Conservation (phyloP, 495 filamentous ascomycete species). For the Tetracladium setigerum region DNA sequence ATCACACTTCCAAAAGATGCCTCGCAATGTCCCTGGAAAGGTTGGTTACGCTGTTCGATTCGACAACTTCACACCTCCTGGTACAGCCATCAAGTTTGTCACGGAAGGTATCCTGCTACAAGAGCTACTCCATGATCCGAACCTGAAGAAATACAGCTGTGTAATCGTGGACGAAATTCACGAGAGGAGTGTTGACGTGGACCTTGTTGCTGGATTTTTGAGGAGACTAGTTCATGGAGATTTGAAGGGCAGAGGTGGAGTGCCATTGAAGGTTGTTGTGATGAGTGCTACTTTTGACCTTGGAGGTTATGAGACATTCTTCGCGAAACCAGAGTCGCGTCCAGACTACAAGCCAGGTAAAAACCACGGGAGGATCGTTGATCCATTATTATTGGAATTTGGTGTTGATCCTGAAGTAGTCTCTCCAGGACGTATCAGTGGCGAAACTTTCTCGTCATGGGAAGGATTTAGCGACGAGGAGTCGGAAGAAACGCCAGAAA, state of each 20-base stretch:
- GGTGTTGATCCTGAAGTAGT: neutral
- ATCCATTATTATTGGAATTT: slow-evolving; percentile 4
- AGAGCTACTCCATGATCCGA: slow-evolving; percentile 83
- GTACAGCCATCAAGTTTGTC: slow-evolving; percentile 80
- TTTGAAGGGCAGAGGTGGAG: slow-evolving; percentile 52
- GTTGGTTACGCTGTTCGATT: slow-evolving; percentile 96
- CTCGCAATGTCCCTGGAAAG: slow-evolving; percentile 51
- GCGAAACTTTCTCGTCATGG: slow-evolving; percentile 11
- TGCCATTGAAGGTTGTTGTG: slow-evolving; percentile 78
- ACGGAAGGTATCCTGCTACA: slow-evolving; percentile 97
- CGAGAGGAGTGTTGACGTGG: slow-evolving; percentile 93
- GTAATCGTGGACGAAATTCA: slow-evolving; percentile 96
- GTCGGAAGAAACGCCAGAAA: neutral
- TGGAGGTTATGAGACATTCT: slow-evolving; percentile 63
- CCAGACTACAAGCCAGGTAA: slow-evolving; percentile 16
- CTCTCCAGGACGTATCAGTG: neutral
- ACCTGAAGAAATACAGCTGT: slow-evolving; percentile 75
- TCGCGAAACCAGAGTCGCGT: slow-evolving; percentile 10
- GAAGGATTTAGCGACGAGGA: slow-evolving; percentile 8
- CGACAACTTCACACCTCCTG: slow-evolving; percentile 66
- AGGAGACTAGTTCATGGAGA: slow-evolving; percentile 59
- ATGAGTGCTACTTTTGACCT: slow-evolving; percentile 97
- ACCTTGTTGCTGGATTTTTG: slow-evolving; percentile 81
- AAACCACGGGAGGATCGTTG: slow-evolving; percentile 14
- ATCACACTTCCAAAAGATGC: slow-evolving; percentile 55